Conservation (phyloP, 192 early-diverging fungal genomes). For the Geranomyces variabilis region DNA sequence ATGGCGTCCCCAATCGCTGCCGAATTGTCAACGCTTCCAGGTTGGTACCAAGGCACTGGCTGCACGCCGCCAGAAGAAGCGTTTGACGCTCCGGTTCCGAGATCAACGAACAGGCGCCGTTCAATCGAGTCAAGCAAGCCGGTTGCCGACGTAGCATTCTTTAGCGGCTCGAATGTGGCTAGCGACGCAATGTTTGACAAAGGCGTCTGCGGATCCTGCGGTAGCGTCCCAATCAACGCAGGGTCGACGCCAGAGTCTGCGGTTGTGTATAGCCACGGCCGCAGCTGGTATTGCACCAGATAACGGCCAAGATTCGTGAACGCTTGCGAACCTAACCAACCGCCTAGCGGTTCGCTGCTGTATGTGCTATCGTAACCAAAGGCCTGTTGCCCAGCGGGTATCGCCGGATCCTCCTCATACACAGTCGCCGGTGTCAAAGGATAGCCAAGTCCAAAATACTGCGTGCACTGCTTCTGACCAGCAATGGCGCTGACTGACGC, state of each 20-base stretch:
- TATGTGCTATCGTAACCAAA: conserved; percentile 20
- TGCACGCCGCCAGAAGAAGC: conserved; percentile 27
- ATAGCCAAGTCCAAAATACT: conserved; percentile 38
- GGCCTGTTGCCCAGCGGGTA: not conserved
- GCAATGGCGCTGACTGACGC: not conserved
- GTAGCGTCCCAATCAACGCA: conserved; percentile 12
- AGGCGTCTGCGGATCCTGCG: conserved; percentile 17
- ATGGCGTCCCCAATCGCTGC: conserved; percentile 48
- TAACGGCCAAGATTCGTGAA: not conserved
- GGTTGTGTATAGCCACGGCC: conserved; percentile 34
- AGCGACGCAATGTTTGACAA: conserved; percentile 6
- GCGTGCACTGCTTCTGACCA: conserved; percentile 20
- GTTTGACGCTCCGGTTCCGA: conserved; percentile 2
- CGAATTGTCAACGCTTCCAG: conserved; percentile 48
- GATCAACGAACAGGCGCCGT: conserved; percentile 38
- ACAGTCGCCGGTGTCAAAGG: conserved; percentile 15
- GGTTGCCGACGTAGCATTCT: conserved; percentile 20
- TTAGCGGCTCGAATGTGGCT: conserved; percentile 11
- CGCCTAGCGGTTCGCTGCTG: conserved; percentile 20
- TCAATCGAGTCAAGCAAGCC: conserved; percentile 46
- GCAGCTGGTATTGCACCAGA: conserved; percentile 26
- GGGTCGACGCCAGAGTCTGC: conserved; percentile 16
- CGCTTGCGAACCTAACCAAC: conserved; percentile 4
- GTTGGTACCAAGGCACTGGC: conserved; percentile 51
- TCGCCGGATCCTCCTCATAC: conserved; percentile 18